Conservation (phyloP, 305 asterid species). For the Fraxinus xanthoxyloides region DNA sequence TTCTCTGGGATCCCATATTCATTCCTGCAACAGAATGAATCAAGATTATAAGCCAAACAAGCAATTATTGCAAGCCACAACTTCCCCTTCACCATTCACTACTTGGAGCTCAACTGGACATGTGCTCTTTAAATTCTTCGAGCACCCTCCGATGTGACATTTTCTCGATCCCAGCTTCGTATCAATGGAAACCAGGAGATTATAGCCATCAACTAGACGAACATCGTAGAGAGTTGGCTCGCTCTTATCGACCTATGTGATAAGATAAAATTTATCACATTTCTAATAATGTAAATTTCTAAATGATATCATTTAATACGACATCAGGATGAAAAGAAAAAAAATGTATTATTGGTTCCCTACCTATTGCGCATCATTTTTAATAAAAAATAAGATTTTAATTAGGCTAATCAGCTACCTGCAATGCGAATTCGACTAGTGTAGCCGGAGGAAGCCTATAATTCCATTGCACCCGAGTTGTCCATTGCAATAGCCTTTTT, state of each 20-base stretch:
- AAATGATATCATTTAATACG: neutral
- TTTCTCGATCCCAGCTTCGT: neutral
- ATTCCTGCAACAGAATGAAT: constrained; percentile 70
- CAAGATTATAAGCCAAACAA: constrained; percentile 65
- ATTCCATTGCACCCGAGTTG: constrained; percentile 59
- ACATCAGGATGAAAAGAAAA: neutral
- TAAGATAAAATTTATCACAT: neutral
- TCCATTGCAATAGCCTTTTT: constrained; percentile 74
- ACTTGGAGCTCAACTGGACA: constrained; percentile 64
- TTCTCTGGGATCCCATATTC: constrained; percentile 53
- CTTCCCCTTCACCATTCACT: constrained; percentile 36
- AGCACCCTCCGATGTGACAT: constrained; percentile 57
- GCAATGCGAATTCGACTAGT: constrained; percentile 52
- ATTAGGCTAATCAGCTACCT: neutral
- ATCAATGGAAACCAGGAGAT: constrained; percentile 57
- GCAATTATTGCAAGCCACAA: constrained; percentile 84
- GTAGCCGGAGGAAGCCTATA: constrained; percentile 73
- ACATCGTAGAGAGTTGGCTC: constrained; percentile 64
- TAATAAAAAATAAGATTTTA: neutral
- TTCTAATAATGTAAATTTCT: too few relatives aligned
- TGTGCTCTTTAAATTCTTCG: constrained; percentile 29
- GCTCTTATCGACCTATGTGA: constrained; percentile 22
- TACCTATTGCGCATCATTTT: neutral
- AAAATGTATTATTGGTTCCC: neutral
- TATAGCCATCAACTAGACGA: constrained; percentile 70